Evolutionary conservation across 352 stramenopile species (phyloP).

Genomic region (Phytophthora citricola): DNA sequence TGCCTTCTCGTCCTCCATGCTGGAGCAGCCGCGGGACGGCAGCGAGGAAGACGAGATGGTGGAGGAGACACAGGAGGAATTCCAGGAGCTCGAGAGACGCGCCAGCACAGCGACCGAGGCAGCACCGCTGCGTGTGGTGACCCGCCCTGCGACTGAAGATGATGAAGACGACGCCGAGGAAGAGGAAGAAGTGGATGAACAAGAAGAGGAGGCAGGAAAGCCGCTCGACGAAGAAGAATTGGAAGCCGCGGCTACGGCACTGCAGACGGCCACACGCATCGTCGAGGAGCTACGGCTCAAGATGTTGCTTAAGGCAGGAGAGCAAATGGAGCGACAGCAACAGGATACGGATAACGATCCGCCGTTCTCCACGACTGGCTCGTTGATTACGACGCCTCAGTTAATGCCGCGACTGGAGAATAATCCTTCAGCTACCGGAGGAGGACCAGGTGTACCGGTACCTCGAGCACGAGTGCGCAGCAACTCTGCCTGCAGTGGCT

Average conservation of each 20-base stretch:
- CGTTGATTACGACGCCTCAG: constrained; percentile 9
- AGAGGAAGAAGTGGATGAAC: constrained; percentile 45
- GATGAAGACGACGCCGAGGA: constrained; percentile 55
- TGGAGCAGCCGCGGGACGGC: constrained; percentile 11
- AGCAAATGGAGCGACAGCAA: constrained; percentile 51
- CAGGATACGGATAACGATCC: constrained; percentile 25
- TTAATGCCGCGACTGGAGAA: constrained; percentile 14
- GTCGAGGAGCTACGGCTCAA: constrained; percentile 64
- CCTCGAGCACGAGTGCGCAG: constrained; percentile 41
- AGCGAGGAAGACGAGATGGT: constrained; percentile 40
- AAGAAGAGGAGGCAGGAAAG: constrained; percentile 35
- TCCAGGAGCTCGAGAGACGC: constrained; percentile 32
- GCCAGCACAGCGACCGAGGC: not conserved
- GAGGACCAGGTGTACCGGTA: constrained; percentile 45
- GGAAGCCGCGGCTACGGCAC: constrained; percentile 53
- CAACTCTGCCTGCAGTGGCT: constrained; percentile 55
- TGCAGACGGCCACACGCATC: constrained; percentile 62
- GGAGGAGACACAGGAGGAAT: constrained; percentile 39
- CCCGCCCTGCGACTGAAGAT: constrained; percentile 11
- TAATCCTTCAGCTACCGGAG: constrained; percentile 1
- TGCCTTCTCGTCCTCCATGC: constrained; percentile 42
- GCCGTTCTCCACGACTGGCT: constrained; percentile 12
- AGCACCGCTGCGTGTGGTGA: constrained; percentile 24
- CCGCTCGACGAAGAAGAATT: constrained; percentile 51
- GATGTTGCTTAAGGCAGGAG: constrained; percentile 54